Evolutionary conservation across 805 yeast genomes (phyloP).

Genomic region (Candida easanensis): DNA sequence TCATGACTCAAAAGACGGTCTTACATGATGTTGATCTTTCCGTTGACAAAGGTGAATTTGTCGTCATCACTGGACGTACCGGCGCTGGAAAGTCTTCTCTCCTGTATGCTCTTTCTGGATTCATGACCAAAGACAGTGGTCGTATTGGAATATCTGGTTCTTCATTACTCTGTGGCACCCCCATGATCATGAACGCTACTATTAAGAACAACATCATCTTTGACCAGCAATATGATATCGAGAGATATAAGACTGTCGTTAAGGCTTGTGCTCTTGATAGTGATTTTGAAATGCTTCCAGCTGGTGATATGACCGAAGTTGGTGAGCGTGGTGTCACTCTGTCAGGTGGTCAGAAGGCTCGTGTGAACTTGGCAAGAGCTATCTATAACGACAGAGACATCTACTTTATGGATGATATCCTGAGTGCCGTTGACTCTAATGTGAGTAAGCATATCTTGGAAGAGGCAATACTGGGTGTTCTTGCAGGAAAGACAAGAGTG

Average conservation of each 20-base stretch:
- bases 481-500: slow-evolving; percentile 65
- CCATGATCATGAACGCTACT: slow-evolving; percentile 82
- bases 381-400: slow-evolving; percentile 59
- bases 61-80: slow-evolving; percentile 74
- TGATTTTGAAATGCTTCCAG: slow-evolving; percentile 63
- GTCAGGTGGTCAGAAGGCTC: slow-evolving; percentile 71
- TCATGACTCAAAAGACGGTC: slow-evolving; percentile 6
- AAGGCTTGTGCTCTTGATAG: slow-evolving; percentile 59
- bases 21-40: slow-evolving; percentile 47
- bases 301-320: slow-evolving; percentile 74
- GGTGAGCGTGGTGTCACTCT: slow-evolving; percentile 83
- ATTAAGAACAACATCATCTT: slow-evolving; percentile 70
- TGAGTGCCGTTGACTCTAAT: slow-evolving; percentile 71
- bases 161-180: slow-evolving; percentile 54
- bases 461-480: slow-evolving; percentile 55
- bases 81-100: slow-evolving; percentile 81
- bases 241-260: slow-evolving; percentile 51
- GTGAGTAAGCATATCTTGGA: slow-evolving; percentile 75
- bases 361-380: slow-evolving; percentile 65
- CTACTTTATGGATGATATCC: slow-evolving; percentile 58
- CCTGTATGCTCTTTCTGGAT: slow-evolving; percentile 66
- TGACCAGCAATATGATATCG: slow-evolving; percentile 52
- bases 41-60: slow-evolving; percentile 62
- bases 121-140: slow-evolving; percentile 48
- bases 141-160: slow-evolving; percentile 52